These are phyloP conservation scores for Xenosphaeropsis pyriputrescens DNA, from an alignment of 2,329 filamentous ascomycete species.

Conservation along the genomic window DNA sequence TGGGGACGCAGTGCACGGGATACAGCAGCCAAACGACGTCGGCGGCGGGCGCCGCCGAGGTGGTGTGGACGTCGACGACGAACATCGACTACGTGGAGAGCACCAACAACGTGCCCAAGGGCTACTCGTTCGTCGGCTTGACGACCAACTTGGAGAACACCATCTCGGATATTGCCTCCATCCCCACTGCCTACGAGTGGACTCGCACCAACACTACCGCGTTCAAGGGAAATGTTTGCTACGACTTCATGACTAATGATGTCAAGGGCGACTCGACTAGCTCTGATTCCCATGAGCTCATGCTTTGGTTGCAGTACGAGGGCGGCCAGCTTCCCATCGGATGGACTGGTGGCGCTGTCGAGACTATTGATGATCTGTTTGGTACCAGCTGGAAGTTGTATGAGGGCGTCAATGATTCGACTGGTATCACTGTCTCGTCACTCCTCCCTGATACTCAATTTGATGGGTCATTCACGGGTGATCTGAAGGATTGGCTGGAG, in stretches of 20 bases:
- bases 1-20: conserved; percentile 23
- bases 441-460: conserved; percentile 23
- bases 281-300: conserved; percentile 22
- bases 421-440: conserved; percentile 25
- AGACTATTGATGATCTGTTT: conserved; percentile 21
- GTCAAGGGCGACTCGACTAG: conserved; percentile 26
- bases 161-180: conserved; percentile 22
- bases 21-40: conserved; percentile 18
- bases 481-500: conserved; percentile 26
- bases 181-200: conserved; percentile 25
- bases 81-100: conserved; percentile 21
- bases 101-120: conserved; percentile 24
- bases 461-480: conserved; percentile 20
- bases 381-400: conserved; percentile 26
- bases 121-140: conserved; percentile 27
- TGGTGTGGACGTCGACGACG: conserved; percentile 23
- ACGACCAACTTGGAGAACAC: conserved; percentile 25
- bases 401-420: conserved; percentile 24
- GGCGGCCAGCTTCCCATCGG: conserved; percentile 28
- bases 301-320: conserved; percentile 29
- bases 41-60: conserved; percentile 17
- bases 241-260: conserved; percentile 28
- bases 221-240: conserved; percentile 27
- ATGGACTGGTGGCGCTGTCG: conserved; percentile 18
- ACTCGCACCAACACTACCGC: conserved; percentile 22